phyloP scores from a whole-genome alignment of 2,329 filamentous ascomycete genomes.

The Helicocarpus griseus region DNA sequence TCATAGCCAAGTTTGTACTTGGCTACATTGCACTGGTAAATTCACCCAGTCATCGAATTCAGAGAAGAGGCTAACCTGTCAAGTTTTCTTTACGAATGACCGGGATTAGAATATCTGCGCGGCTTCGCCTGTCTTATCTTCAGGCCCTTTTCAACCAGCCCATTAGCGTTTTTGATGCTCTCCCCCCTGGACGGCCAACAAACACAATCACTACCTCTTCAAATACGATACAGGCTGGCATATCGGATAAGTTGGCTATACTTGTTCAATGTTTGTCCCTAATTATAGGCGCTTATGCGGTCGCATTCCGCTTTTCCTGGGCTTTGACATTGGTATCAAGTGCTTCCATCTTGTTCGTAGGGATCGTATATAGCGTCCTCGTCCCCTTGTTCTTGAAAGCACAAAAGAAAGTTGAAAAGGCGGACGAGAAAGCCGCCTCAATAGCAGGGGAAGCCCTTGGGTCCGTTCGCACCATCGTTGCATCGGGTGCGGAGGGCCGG shows the following conservation, averaged over 20 bases:
- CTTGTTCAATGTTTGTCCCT: constrained; percentile 35
- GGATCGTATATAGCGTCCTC: constrained; percentile 22
- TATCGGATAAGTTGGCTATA: constrained; percentile 43
- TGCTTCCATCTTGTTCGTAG: constrained; percentile 36
- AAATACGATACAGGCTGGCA: constrained; percentile 45
- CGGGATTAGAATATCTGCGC: constrained; percentile 42
- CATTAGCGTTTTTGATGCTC: constrained; percentile 40
- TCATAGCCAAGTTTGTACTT: constrained; percentile 45
- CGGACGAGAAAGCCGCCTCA: constrained; percentile 27
- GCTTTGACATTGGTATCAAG: constrained; percentile 43
- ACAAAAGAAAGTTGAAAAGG: constrained; percentile 27
- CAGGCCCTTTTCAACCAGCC: constrained; percentile 41
- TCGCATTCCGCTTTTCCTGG: constrained; percentile 45
- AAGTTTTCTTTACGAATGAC: constrained; percentile 41
- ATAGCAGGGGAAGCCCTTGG: constrained; percentile 34
- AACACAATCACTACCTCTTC: constrained; percentile 44
- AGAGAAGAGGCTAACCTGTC: constrained; percentile 4
- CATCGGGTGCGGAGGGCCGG: constrained; percentile 32
- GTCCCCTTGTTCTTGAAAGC: constrained; percentile 25
- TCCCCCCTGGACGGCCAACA: constrained; percentile 42
- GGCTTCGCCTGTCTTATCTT: constrained; percentile 42
- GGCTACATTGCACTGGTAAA: constrained; percentile 46
- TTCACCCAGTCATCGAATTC: not conserved
- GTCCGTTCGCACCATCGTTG: constrained; percentile 36
- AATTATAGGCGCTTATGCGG: constrained; percentile 37